These are phyloP conservation scores for Wickerhamiella infanticola DNA, from an alignment of 1,139 yeast species.

Conservation along the genomic window DNA sequence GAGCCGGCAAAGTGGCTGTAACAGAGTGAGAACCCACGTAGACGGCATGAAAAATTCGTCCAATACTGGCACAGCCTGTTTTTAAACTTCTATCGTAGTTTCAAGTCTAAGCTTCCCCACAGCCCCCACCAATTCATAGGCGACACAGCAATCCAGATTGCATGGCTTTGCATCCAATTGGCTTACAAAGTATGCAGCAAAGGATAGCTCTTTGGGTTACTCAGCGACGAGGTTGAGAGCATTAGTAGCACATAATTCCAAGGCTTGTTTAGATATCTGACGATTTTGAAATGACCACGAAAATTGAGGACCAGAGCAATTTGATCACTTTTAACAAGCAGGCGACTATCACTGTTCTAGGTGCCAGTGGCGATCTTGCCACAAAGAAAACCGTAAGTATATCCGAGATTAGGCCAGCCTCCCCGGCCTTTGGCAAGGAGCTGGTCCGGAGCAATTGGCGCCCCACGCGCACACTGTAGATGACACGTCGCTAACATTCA, in stretches of 20 bases:
- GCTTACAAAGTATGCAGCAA: background rate
- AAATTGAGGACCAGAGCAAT: background rate
- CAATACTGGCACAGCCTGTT: no score
- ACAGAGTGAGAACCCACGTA: no score
- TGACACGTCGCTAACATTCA: conserved; percentile 5
- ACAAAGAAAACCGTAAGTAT: conserved; percentile 64
- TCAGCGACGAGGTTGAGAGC: background rate
- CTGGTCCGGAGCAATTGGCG: background rate
- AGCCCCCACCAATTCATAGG: no score
- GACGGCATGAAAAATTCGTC: no score
- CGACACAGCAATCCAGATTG: no score
- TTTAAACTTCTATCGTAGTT: no score
- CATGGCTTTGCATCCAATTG: background rate
- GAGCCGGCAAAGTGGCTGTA: no score
- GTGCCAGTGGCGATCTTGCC: conserved; percentile 95
- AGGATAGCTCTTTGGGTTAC: background rate
- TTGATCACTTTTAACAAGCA: conserved; percentile 27
- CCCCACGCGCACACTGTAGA: background rate
- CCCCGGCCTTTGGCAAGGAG: background rate
- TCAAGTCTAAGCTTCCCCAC: no score
- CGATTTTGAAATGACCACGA: background rate
- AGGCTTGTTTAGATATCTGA: background rate
- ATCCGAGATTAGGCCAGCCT: background rate
- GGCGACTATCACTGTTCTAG: conserved; percentile 71
- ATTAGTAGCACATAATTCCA: background rate